Evolutionary conservation across 768 basidiomycete genomes (phyloP).

Genomic region (Antrodiella citrinella): DNA sequence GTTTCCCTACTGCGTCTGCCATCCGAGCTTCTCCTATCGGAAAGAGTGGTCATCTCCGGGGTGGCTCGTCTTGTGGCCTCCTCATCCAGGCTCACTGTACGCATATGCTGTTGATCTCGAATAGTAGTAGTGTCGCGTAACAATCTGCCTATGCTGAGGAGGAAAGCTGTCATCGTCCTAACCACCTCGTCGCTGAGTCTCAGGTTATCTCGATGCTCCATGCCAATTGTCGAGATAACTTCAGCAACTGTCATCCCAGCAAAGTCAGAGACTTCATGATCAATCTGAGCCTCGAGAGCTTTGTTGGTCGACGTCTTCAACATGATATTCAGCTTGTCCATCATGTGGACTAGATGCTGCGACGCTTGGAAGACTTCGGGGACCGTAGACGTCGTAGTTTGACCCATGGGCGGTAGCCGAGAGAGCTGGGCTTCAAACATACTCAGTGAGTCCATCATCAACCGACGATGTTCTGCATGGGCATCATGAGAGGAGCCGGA

Average conservation of each 20-base stretch:
- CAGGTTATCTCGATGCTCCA: conserved; percentile 64
- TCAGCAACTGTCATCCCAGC: conserved; percentile 35
- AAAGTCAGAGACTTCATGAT: conserved; percentile 55
- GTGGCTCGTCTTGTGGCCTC: conserved; percentile 30
- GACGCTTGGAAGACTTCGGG: conserved; percentile 56
- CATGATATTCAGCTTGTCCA: conserved; percentile 60
- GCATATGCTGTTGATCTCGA: conserved; percentile 33
- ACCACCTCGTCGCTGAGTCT: conserved; percentile 75
- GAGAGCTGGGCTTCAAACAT: conserved; percentile 64
- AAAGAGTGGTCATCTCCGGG: conserved; percentile 25
- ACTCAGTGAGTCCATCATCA: conserved; percentile 61
- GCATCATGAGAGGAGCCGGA: conserved; percentile 8
- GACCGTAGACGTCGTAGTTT: conserved; percentile 31
- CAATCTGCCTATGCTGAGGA: conserved; percentile 67
- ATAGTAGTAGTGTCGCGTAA: conserved; percentile 44
- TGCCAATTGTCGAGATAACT: conserved; percentile 62
- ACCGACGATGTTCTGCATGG: conserved; percentile 49
- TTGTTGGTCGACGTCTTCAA: conserved; percentile 46
- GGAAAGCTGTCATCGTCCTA: conserved; percentile 63
- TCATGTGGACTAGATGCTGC: conserved; percentile 51
- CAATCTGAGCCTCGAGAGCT: conserved; percentile 68
- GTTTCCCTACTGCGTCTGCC: conserved; percentile 46
- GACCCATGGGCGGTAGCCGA: conserved; percentile 40
- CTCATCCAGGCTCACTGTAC: conserved; percentile 50
- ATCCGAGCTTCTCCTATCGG: conserved; percentile 43